Percentiles rank a stretch among this genome's conserved stretches.
These are phyloP conservation scores for Gnomoniopsis smithogilvyi DNA, from an alignment of 2,329 filamentous ascomycete genomes.

Conservation along the genomic window DNA sequence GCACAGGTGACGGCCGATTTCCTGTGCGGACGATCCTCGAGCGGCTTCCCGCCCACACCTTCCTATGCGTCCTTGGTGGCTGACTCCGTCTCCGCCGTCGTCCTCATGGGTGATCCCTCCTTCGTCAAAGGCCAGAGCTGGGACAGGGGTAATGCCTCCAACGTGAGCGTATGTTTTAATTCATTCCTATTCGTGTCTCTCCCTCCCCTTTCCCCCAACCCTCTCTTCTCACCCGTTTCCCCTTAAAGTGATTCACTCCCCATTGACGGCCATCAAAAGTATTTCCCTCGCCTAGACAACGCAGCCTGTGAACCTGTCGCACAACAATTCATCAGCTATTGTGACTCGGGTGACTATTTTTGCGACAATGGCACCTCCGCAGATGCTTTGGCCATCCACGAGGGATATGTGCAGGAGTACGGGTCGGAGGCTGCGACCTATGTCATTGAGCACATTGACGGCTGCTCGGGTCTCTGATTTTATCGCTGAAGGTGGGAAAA, in stretches of 20 bases:
- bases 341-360: constrained; percentile 19
- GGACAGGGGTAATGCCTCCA: constrained; percentile 28
- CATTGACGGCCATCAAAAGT: neutral
- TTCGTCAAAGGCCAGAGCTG: constrained; percentile 26
- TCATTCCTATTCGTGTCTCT: neutral
- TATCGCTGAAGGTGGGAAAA: neutral
- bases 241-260: neutral
- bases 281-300: constrained; percentile 19
- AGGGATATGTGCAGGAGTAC: constrained; percentile 19
- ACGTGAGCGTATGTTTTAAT: constrained; percentile 23
- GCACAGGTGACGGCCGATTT: constrained; percentile 29
- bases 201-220: neutral
- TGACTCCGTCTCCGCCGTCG: constrained; percentile 26
- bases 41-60: constrained; percentile 18
- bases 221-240: neutral
- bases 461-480: neutral
- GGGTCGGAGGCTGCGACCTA: constrained; percentile 15
- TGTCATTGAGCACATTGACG: constrained; percentile 14
- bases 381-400: constrained; percentile 17
- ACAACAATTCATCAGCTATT: constrained; percentile 19
- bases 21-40: constrained; percentile 23
- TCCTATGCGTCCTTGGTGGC: constrained; percentile 15
- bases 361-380: constrained; percentile 21
- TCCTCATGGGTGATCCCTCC: constrained; percentile 34
- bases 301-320: constrained; percentile 16